Evolutionary conservation across 495 filamentous ascomycete species (phyloP).

Genomic region (Penicillium diatomitis): DNA sequence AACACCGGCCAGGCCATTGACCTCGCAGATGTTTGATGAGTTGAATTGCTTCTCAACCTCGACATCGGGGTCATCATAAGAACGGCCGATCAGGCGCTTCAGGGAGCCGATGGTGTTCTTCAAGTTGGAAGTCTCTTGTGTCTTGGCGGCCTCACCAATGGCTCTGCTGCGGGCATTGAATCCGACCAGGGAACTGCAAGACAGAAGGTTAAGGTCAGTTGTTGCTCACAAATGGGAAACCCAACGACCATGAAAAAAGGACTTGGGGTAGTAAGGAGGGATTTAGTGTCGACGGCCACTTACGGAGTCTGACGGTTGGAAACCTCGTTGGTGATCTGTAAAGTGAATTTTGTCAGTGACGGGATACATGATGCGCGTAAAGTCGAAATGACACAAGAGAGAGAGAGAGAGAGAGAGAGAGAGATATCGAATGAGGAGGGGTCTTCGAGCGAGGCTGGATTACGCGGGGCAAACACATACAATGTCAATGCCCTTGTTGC

Average conservation of each 20-base stretch:
- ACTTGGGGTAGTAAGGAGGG: constrained; percentile 1
- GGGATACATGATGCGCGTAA: no score
- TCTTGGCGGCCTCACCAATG: constrained; percentile 91
- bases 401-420: neutral
- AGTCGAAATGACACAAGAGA: no score
- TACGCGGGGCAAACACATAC: constrained; percentile 52
- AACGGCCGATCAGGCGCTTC: constrained; percentile 83
- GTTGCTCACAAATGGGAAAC: constrained; percentile 1
- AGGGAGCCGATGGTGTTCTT: constrained; percentile 95
- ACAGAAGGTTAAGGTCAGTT: constrained; percentile 19
- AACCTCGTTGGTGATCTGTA: constrained; percentile 94
- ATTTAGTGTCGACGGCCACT: constrained; percentile 29
- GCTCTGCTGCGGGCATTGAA: constrained; percentile 91
- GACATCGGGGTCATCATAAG: constrained; percentile 81
- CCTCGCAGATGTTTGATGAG: constrained; percentile 77
- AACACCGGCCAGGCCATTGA: constrained; percentile 88
- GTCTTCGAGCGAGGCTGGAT: constrained; percentile 2
- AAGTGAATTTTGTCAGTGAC: constrained; percentile 15
- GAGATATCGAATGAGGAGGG: neutral
- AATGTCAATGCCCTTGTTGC: constrained; percentile 98
- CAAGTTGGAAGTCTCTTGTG: constrained; percentile 97
- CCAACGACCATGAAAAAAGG: constrained; percentile 3
- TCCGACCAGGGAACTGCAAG: constrained; percentile 73
- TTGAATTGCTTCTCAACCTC: constrained; percentile 85
- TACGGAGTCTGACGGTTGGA: constrained; percentile 98